phyloP scores from a whole-genome alignment of 2,329 filamentous ascomycete genomes.

The Fusarium sp. region DNA sequence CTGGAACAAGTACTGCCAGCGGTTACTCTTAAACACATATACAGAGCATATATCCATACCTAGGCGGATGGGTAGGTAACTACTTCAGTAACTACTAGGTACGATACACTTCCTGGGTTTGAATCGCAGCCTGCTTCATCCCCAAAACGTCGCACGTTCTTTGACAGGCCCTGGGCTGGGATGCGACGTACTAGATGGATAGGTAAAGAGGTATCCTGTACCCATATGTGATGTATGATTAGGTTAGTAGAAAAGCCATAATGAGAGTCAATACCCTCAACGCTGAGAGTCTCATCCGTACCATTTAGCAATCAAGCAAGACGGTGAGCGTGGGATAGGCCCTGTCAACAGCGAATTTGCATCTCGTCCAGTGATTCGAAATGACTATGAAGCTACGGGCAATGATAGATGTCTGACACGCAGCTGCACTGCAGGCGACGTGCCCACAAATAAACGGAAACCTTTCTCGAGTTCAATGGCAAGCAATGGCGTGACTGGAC shows the following conservation, averaged over 20 bases:
- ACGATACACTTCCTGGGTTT: neutral
- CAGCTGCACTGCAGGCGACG: conserved; percentile 26
- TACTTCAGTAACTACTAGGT: neutral
- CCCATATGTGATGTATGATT: neutral
- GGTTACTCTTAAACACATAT: neutral
- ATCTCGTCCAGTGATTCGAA: neutral
- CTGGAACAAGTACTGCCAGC: neutral
- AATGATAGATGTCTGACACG: conserved; percentile 6
- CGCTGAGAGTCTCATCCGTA: conserved; percentile 9
- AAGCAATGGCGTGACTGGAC: no score
- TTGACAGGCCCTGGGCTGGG: neutral
- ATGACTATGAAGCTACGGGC: neutral
- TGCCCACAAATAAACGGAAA: neutral
- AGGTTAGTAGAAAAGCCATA: neutral
- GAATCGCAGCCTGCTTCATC: conserved; percentile 2
- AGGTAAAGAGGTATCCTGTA: no score
- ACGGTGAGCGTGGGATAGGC: neutral
- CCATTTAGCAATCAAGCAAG: conserved; percentile 6
- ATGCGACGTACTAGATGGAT: conserved; percentile 9
- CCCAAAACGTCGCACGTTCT: conserved; percentile 3
- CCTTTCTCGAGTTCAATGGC: no score
- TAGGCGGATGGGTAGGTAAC: neutral
- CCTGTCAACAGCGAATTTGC: neutral
- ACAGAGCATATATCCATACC: no score
- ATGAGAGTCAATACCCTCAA: neutral